Percentiles rank a stretch among this genome's conserved stretches.
These are phyloP conservation scores for Fusarium sp. DNA, from an alignment of 2,329 filamentous ascomycete genomes.

Conservation along the genomic window DNA sequence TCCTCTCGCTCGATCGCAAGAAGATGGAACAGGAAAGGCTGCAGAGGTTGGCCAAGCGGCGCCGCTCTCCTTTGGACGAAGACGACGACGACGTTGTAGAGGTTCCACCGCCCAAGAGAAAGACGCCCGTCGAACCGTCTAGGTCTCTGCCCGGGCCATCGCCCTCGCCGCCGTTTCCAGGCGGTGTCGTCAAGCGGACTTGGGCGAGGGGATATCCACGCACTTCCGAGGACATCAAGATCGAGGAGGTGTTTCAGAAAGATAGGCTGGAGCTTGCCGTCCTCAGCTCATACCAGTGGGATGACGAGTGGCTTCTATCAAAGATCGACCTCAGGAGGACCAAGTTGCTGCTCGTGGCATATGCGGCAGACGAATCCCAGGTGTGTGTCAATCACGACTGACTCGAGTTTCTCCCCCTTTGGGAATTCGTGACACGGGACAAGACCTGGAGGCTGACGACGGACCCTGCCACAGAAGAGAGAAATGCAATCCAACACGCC, in stretches of 20 bases:
- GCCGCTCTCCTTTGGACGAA: conserved; percentile 37
- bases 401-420: conserved; percentile 10
- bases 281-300: conserved; percentile 88
- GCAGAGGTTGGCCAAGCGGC: conserved; percentile 72
- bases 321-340: conserved; percentile 74
- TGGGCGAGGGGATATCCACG: conserved; percentile 75
- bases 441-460: conserved; percentile 34
- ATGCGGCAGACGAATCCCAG: conserved; percentile 64
- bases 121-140: conserved; percentile 20
- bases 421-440: conserved; percentile 3
- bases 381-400: conserved; percentile 52
- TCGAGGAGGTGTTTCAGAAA: conserved; percentile 87
- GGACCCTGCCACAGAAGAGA: conserved; percentile 51
- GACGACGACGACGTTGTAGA: conserved; percentile 45
- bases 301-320: conserved; percentile 80
- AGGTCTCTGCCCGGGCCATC: conserved; percentile 8
- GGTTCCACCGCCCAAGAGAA: conserved; percentile 45
- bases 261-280: conserved; percentile 79
- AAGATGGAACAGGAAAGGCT: conserved; percentile 89
- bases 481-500: conserved; percentile 63
- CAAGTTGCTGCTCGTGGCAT: conserved; percentile 71
- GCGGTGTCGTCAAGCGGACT: conserved; percentile 83
- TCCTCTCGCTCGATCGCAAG: conserved; percentile 76
- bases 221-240: conserved; percentile 78
- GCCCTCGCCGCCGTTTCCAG: conserved; percentile 55